These are phyloP conservation scores for Cenchrus americanus DNA, from an alignment of 176 grass and related monocot species.

Conservation along the genomic window DNA sequence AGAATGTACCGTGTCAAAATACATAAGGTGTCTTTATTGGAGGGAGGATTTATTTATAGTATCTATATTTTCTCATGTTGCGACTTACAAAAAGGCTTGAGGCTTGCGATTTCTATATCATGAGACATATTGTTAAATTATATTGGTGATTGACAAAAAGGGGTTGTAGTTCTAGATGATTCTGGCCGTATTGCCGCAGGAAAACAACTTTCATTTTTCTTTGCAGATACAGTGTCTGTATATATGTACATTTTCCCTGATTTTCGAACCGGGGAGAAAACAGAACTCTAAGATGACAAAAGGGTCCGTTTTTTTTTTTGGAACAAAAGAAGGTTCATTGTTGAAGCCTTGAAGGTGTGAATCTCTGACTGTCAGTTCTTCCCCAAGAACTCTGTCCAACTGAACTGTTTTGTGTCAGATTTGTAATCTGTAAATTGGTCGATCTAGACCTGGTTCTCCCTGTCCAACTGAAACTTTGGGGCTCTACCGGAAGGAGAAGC, in stretches of 20 bases:
- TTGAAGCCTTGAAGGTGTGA: neutral
- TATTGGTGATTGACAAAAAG: no score
- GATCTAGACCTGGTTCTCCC: slow-evolving; percentile 26
- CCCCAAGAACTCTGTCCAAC: slow-evolving; percentile 21
- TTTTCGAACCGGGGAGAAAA: neutral
- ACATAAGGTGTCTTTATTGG: no score
- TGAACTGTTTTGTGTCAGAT: neutral
- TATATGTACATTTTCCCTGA: slow-evolving; percentile 18
- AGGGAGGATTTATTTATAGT: no score
- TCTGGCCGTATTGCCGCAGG: neutral
- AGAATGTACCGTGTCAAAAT: no score
- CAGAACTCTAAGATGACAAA: slow-evolving; percentile 5
- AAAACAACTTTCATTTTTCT: neutral
- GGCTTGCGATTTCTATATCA: neutral
- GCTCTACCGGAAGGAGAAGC: slow-evolving; percentile 10
- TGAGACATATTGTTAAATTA: neutral
- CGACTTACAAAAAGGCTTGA: no score
- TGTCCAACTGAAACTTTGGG: slow-evolving; percentile 41
- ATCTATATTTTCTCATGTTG: no score
- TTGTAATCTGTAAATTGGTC: slow-evolving; percentile 33
- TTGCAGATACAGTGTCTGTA: neutral
- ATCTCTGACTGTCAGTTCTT: slow-evolving; percentile 4
- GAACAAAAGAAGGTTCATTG: slow-evolving; percentile 1
- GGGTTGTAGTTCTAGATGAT: neutral
- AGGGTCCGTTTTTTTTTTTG: no score